Base-by-base conservation (phyloP, 2,329 filamentous ascomycete genomes). In the Aureobasidium sp. region DNA sequence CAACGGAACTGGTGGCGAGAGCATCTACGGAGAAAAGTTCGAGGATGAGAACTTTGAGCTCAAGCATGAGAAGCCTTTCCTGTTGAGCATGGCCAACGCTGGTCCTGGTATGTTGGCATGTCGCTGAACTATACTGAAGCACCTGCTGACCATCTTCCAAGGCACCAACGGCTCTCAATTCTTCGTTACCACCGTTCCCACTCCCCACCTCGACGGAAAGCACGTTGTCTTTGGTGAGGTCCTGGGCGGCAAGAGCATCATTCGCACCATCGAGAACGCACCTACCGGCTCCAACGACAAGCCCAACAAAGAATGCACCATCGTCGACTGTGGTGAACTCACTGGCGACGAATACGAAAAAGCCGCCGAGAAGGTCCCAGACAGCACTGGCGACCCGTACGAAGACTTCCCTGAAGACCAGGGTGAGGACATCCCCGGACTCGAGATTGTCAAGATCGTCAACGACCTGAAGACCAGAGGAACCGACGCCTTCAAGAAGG, bases 221-320 rank as follows among this genome's bases (percentile, higher is more conserved):
- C 93, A 99, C 77, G 94, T 97, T 49, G 92, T 99, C 25, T 99
- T 96, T 68, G 94, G 94, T 64, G 88, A 96, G 73, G 93, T 97
- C 60, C 83, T 96, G 70, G 88, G 86, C 63, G 94, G 94, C 70
- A 97, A 96, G 81, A 92, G 89, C 64, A 79, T 96, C 38, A 84
- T 97, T 35, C 88, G 94, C 65, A 86, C 92, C 73, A 86, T 97
- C 69, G 94, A 99, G 78, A 94, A 94, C 74, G 78, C 90, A 64
- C 79, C 81, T 57, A 94, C 89, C 1, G 81, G 86, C 66, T 76
- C 81, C 29, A 83, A 82, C 68, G 94, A 97, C 79, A 93, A 92
- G 77, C 92, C 91, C 29, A 72, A 71, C 54, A 80, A 84, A 65
- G 88, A 92, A 60, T 88, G 86, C 61, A 80, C 84, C 58, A 92